Evolutionary conservation across 345 rosid genomes (phyloP), one percentile per base, ranked within the genome.

Genomic region (Brassica juncea): DNA sequence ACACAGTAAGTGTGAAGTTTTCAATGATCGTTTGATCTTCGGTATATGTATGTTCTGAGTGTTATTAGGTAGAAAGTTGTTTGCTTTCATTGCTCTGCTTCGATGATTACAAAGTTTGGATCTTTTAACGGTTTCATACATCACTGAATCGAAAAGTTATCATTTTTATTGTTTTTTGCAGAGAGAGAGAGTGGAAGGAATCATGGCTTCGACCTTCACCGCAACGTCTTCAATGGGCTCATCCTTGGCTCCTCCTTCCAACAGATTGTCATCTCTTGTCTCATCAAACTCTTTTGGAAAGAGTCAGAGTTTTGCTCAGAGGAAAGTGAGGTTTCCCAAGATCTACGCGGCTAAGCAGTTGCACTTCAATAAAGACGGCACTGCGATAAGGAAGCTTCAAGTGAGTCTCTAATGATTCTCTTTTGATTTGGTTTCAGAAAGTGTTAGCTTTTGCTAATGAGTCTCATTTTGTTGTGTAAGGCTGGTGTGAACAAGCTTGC

Each of bases 401-500:
- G 98, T 92, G 85, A 84, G 92, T 76, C 68, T 42, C 52, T 34
- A 34, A 34, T 34, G 39, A 34, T 66, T 8, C 25, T 23, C 25
- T 23, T 23, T 23, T 23, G 25, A 23, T 23, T 23, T 23, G 8
- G 5, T 31, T 34, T 47, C 8, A 21, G 0, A 1, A 1, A 1
- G 9, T 71, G 8, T 12, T 64, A 21, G 5, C 11, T 62, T 49
- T 4, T 0, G 2, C 69, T 14, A 15, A 52, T 28, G 25, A 63
- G 19, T 37, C 7, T 71, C 32, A 63, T 80, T 67, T 23, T 21
- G 27, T n/a, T 37, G 55, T 63, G 80, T 85, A 14, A 92, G 98
- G 89, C 81, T 74, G 98, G 97, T 77, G 98, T 92, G 68, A 94
- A 94, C 87, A 92, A 92, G 85, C 98, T 94, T 70, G 98, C 98